Base-by-base conservation (phyloP, 371 early-diverging fungal genomes). In the Mucor circinelloides region DNA sequence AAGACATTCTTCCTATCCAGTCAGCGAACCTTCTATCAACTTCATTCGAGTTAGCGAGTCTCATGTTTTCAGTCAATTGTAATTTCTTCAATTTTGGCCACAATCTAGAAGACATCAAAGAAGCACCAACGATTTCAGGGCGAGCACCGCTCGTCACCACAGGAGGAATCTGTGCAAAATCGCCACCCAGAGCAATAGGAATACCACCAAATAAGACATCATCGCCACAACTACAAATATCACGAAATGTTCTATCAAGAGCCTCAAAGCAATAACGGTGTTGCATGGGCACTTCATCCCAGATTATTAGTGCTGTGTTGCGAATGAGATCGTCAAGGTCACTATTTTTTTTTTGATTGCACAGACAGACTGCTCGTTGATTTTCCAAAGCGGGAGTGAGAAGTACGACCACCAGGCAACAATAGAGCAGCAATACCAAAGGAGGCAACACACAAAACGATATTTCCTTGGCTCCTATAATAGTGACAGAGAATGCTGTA, bases 201-300 rank as follows among this genome's bases (percentile, higher is more conserved):
- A 60, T 32, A 55, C 61, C 55, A 42, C 67, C 56, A 60, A 67
- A 67, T 1, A 59, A 5, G 8, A 54, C 28, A 23, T 38, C 58
- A 44, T 38, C 34, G 25, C 25, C 50, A 42, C 32, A 8, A 28
- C 36, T 38, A 23, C 44, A 31, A 3, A 65, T 17, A 38, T 59
- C 66, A 10, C 58, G 19, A 19, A 59, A 27, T 5, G 55, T 34
- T 25, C 52, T 2, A 28, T 66, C 66, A 21, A 66, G 48, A 12
- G 66, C 59, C 50, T 66, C 66, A 30, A 66, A 66, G 9, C 52
- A 66, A 36, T 36, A n/a, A 2, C 28, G 36, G n/a, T 66, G 42
- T 28, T 59, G 50, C 66, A 66, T 66, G 0, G 40, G 66, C 23
- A 59, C 60, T 48, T 66, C 60, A 52, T 59, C 66, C 60, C 66